Evolutionary conservation across 2,329 filamentous ascomycete genomes (phyloP), one percentile per base, ranked within the genome.

Genomic region (Aspergillus fumigatus): DNA sequence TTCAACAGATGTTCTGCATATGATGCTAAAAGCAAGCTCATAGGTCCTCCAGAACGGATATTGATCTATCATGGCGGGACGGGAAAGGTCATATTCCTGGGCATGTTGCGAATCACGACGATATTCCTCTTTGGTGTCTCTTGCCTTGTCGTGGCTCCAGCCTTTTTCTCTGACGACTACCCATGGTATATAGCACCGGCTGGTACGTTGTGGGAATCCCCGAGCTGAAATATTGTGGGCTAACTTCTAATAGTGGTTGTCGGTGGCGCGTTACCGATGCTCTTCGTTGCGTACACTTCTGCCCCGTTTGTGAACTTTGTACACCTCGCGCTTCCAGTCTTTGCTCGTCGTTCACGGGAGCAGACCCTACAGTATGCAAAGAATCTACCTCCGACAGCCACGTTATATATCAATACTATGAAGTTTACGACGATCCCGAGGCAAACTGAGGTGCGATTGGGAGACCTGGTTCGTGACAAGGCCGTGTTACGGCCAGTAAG

Each of bases 21-120:
- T 9, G 26, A 38, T 57, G 17, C 57, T 66, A 58, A 67, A 40
- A 40, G 38, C 19, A 41, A 53, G 43, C 25, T 27, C 62, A 41
- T 55, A 75, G 73, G 69, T 23, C 68, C 70, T 21, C 73, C 73
- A 41, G 73, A 76, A 51, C 68, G 69, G 48, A 70, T 92, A 27
- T 80, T 91, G 63, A 82, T 95, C 59, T 95, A 90, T 72, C 88
- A 92, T 74, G 86, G 86, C 53, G 89, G 90, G 52, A 87, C 84
- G 0, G 80, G 81, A 8, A 81, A 84, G 56, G 87, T 83, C 29
- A 83, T 85, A 6, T 87, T 88, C 62, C 75, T 93, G 48, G 88
- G 87, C 50, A 83, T 85, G 67, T 72, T 89, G 59, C 90, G 91
- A 66, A 75, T 93, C 55, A 85, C 85, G 1, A 87, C 87, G 3